phyloP scores from a whole-genome alignment of 139 green algal genomes.

The Edaphochlamys debaryana region DNA sequence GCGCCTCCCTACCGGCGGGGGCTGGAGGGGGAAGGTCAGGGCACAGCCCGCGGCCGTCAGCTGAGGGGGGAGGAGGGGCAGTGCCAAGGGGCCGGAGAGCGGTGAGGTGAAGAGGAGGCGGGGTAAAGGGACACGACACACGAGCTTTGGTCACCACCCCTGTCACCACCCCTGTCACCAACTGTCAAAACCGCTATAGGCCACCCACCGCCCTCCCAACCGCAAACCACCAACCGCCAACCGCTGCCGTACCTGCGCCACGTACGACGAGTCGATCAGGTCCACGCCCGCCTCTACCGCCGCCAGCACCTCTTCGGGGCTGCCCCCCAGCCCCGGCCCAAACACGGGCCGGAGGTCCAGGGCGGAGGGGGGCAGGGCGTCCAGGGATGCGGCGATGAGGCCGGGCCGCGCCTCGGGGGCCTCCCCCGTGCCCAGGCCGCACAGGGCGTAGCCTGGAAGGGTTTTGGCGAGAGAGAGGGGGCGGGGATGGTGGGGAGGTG shows the following conservation, averaged over 20 bases:
- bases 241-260: conserved; percentile 33
- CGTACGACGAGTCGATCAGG: conserved; percentile 68
- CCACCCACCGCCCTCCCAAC: neutral
- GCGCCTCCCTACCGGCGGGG: neutral
- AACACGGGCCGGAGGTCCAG: conserved; percentile 52
- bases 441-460: conserved; percentile 64
- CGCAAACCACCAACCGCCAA: too few relatives aligned
- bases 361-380: conserved; percentile 37
- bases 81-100: too few relatives aligned
- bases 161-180: neutral
- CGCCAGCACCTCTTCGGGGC: conserved; percentile 67
- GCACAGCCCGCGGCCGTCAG: conserved; percentile 66
- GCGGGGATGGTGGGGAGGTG: neutral
- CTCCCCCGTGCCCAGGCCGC: conserved; percentile 79
- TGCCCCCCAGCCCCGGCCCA: conserved; percentile 44
- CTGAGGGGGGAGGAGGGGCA: too few relatives aligned
- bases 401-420: conserved; percentile 34
- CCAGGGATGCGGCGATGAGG: conserved; percentile 54
- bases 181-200: too few relatives aligned
- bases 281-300: conserved; percentile 68
- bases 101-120: neutral
- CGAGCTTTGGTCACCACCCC: neutral
- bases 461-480: neutral
- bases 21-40: conserved; percentile 65
- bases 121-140: neutral